Base-by-base conservation (phyloP, 345 rosid species). In the Linum lewisii region DNA sequence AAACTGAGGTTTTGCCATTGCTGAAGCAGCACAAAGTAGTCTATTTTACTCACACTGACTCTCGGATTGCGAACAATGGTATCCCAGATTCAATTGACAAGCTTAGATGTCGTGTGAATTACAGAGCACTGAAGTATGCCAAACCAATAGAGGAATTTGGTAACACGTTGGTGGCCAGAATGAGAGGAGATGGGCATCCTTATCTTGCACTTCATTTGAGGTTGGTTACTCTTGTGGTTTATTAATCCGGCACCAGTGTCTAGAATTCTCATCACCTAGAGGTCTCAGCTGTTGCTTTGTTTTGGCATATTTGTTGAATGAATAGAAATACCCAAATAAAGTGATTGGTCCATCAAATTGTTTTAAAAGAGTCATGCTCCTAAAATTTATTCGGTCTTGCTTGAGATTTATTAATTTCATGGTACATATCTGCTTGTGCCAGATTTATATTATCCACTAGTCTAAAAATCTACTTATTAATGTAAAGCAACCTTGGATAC, bases 191-290 rank as follows among this genome's bases (percentile, higher is more conserved):
- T 77, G 91, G 79, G 38, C 73, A 77, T 73, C 98, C 90, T 26
- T 86, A 88, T 73, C 83, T 92, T 65, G 98, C 98, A 64, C 97
- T 92, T 50, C 98, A 92, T 78, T 71, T 88, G 73, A 92, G 96
- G 96, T 72, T 69, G 73, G 86, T 73, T 58, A n/a, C 61, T 63
- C 45, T 19, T 53, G 20, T 54, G 54, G 61, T 55, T 24, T 24
- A 25, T 16, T 50, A 34, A 24, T 11, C 56, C 36, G 13, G 36
- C 47, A 24, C 16, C 19, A 45, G 7, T 20, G 18, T 24, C 19
- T 47, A 7, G 16, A 20, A 3, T n/a, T 66, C 21, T 32, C 21
- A 6, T n/a, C n/a, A n/a, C n/a, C n/a, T n/a, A n/a, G n/a, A n/a
- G n/a, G n/a, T n/a, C n/a, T 20, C 9, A 51, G 42, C 4, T 3